These are phyloP conservation scores for Quercus lobata DNA, from an alignment of 331 rosid species.

Conservation along the genomic window DNA sequence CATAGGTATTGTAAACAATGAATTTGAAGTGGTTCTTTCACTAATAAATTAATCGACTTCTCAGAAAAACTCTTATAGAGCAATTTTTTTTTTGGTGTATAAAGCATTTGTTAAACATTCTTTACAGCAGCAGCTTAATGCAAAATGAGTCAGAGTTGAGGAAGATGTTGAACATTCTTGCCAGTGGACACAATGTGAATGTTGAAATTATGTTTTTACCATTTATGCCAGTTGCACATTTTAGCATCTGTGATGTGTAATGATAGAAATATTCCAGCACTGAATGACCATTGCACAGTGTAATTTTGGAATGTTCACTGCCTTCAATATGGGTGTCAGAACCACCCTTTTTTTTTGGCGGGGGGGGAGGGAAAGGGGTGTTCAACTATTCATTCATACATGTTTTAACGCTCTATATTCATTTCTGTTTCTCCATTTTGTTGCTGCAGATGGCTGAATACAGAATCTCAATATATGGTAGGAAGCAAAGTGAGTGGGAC, in stretches of 20 bases:
- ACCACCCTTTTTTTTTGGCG: too few species aligned
- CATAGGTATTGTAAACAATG: too few species aligned
- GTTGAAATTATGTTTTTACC: background rate
- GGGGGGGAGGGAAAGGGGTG: background rate
- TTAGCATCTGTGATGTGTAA: background rate
- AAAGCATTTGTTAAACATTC: too few species aligned
- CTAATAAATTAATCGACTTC: too few species aligned
- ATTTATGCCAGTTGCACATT: background rate
- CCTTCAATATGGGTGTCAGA: too few species aligned
- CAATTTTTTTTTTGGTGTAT: too few species aligned
- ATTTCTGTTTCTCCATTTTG: slow-evolving; percentile 8
- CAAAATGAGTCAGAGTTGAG: background rate
- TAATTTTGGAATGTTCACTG: too few species aligned
- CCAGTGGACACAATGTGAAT: background rate
- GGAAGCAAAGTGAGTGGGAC: slow-evolving; percentile 99
- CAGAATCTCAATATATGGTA: slow-evolving; percentile 91
- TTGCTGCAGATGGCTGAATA: slow-evolving; percentile 94
- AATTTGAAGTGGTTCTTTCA: too few species aligned
- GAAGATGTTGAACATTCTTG: background rate
- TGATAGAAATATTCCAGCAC: background rate
- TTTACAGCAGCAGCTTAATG: background rate
- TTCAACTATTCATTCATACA: background rate
- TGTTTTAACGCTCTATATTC: background rate
- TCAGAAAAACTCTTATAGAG: too few species aligned
- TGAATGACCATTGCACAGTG: background rate